A percentile compares a stretch with the other conserved stretches of the same genome.
These are phyloP conservation scores for Alisma plantagoaquatica DNA, from an alignment of 106 monocot species.

Conservation along the genomic window DNA sequence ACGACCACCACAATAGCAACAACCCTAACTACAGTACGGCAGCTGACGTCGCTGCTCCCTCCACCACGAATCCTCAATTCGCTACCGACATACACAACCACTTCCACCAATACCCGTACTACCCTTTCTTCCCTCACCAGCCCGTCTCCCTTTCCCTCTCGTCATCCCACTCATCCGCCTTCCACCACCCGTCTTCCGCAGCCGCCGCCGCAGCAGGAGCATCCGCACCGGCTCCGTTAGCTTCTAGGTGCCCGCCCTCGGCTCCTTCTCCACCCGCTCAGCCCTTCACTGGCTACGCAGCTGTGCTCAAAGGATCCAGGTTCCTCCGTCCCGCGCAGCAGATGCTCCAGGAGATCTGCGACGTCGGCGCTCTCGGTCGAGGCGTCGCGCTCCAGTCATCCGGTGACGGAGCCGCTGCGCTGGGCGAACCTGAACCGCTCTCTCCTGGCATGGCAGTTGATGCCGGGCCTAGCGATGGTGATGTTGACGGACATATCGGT, in stretches of 20 bases:
- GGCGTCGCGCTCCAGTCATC: neutral
- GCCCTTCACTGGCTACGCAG: constrained; percentile 73
- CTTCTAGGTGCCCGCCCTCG: neutral
- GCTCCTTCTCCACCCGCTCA: constrained; percentile 23
- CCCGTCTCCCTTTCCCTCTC: constrained; percentile 17
- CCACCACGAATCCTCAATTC: constrained; percentile 7
- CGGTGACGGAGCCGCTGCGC: constrained; percentile 1
- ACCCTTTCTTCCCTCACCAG: neutral
- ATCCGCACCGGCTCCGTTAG: too few relatives aligned
- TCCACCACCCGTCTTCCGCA: neutral
- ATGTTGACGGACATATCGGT: too few relatives aligned
- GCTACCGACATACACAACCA: neutral
- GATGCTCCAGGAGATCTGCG: constrained; percentile 66
- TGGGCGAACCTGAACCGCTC: constrained; percentile 8
- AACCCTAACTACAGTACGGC: neutral
- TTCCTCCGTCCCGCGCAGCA: constrained; percentile 56
- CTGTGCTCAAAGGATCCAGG: constrained; percentile 61
- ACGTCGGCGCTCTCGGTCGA: constrained; percentile 12
- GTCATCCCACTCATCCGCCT: constrained; percentile 1
- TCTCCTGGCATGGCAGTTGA: constrained; percentile 4
- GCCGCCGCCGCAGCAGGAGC: neutral
- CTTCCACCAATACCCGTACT: constrained; percentile 2
- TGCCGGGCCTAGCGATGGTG: neutral
- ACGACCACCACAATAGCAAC: too few relatives aligned
- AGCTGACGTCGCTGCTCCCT: too few relatives aligned